Conservation (phyloP, 352 stramenopile genomes). For the Phytopythium delawarense region DNA sequence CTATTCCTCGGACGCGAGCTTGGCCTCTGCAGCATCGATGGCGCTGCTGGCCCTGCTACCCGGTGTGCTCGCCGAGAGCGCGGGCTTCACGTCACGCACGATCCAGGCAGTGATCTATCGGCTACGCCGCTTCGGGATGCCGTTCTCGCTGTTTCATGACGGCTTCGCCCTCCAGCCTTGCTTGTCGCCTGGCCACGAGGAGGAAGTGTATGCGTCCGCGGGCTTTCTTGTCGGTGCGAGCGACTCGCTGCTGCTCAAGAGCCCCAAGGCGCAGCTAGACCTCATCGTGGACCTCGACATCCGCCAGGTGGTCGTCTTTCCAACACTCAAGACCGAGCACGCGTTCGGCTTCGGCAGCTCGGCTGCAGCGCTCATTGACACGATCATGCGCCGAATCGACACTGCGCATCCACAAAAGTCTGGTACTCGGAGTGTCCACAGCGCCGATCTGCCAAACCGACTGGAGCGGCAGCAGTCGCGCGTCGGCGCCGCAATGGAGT, state of each 20-base stretch:
- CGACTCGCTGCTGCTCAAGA: conserved; percentile 48
- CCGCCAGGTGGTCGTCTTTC: conserved; percentile 40
- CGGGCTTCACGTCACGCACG: conserved; percentile 29
- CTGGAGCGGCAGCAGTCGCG: conserved; percentile 6
- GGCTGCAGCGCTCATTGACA: conserved; percentile 30
- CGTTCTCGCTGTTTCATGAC: conserved; percentile 29
- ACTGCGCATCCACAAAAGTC: not conserved
- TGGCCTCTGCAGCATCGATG: conserved; percentile 47
- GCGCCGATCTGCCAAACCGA: conserved; percentile 10
- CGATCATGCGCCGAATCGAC: conserved; percentile 25
- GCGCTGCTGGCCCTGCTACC: conserved; percentile 53
- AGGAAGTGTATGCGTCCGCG: conserved; percentile 18
- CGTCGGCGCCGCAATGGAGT: conserved; percentile 10
- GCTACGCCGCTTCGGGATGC: conserved; percentile 36
- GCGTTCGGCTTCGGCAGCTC: conserved; percentile 47
- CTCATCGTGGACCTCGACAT: conserved; percentile 64
- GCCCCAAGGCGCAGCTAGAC: conserved; percentile 39
- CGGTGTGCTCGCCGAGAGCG: conserved; percentile 29
- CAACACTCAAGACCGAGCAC: conserved; percentile 42
- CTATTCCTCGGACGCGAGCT: conserved; percentile 53
- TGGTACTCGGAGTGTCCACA: not conserved
- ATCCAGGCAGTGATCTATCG: conserved; percentile 42
- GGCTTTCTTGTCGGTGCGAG: conserved; percentile 58
- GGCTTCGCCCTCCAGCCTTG: conserved; percentile 51
- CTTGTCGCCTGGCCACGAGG: conserved; percentile 29